phyloP scores from a whole-genome alignment of 139 green algal species.

The Micromonas pusilla region DNA sequence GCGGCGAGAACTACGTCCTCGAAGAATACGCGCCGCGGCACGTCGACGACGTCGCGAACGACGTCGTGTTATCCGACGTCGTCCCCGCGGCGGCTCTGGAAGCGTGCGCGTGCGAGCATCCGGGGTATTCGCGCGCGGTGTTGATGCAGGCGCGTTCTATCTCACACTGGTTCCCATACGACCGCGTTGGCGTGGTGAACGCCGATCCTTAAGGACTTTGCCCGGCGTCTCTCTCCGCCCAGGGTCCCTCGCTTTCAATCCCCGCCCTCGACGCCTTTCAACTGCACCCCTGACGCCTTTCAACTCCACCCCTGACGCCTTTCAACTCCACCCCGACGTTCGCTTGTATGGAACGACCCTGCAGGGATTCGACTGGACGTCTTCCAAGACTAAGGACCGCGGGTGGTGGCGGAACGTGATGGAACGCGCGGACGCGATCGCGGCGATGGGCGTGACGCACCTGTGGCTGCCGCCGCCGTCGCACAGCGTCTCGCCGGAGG shows the following conservation, averaged over 20 bases:
- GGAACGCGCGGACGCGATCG: conserved; percentile 2
- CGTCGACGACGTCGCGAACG: not conserved
- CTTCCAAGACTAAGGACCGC: not conserved
- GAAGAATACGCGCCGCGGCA: not conserved
- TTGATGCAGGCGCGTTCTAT: too few species aligned
- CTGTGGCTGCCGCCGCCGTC: conserved; percentile 90
- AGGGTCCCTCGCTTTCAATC: too few species aligned
- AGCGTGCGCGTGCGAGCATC: not conserved
- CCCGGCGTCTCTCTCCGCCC: too few species aligned
- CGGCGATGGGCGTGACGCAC: conserved; percentile 64
- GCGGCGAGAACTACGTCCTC: not conserved
- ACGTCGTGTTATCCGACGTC: not conserved
- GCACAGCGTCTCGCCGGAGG: conserved; percentile 79
- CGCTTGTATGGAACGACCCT: too few species aligned
- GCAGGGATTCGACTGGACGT: not conserved
- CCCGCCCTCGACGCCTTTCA: too few species aligned
- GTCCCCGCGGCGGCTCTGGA: not conserved
- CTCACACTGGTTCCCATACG: too few species aligned
- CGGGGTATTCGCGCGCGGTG: not conserved
- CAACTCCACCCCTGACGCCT: too few species aligned
- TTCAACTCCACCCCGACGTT: too few species aligned
- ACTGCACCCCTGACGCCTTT: too few species aligned
- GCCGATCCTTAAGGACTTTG: too few species aligned
- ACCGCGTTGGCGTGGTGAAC: too few species aligned
- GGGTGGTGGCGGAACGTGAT: not conserved